These are phyloP conservation scores for Albizia julibrissin DNA, from an alignment of 306 rosid genomes.

Conservation along the genomic window DNA sequence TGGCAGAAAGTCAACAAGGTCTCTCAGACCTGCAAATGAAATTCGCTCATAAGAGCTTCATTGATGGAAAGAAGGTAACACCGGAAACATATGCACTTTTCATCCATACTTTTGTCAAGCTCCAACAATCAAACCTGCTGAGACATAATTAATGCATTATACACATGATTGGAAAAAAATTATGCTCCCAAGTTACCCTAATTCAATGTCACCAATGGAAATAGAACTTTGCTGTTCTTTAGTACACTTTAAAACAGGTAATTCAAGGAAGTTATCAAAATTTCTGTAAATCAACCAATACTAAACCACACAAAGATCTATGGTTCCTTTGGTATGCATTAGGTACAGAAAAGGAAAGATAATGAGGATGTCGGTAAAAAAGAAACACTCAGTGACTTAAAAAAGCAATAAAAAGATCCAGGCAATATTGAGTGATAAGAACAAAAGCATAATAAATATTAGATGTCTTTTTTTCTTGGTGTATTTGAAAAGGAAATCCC, in stretches of 20 bases:
- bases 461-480: not conserved
- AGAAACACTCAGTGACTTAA: not conserved
- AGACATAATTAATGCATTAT: constrained; percentile 25
- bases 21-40: constrained; percentile 71
- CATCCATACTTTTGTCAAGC: constrained; percentile 19
- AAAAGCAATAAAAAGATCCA: not conserved
- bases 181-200: constrained; percentile 23
- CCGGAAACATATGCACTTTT: constrained; percentile 24
- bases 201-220: constrained; percentile 4
- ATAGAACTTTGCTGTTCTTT: not conserved
- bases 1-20: constrained; percentile 81
- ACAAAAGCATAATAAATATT: not conserved
- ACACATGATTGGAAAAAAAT: constrained; percentile 17
- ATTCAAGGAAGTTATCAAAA: constrained; percentile 17
- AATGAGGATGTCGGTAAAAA: not conserved
- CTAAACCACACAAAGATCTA: not conserved
- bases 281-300: constrained; percentile 5
- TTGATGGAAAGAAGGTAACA: constrained; percentile 29
- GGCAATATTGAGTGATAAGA: not conserved
- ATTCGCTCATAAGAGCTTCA: constrained; percentile 29
- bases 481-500: not conserved
- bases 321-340: not conserved
- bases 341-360: not conserved
- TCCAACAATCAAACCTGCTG: constrained; percentile 18
- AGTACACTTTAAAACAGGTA: constrained; percentile 1